These are phyloP conservation scores for Sedum album DNA, from an alignment of 164 flowering plant genomes.

Conservation along the genomic window DNA sequence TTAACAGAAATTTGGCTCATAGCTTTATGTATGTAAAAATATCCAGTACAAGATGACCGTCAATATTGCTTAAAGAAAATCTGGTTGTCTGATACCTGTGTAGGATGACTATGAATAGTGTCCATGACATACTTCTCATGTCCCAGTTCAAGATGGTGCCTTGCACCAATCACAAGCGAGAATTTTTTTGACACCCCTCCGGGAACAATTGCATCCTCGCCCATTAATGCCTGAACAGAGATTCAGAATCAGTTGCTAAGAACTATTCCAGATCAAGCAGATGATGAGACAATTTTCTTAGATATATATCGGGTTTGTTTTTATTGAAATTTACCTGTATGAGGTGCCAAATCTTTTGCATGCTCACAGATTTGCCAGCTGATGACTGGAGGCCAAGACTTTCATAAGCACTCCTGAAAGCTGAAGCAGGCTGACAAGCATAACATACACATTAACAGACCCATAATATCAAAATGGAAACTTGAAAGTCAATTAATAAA, in stretches of 20 bases:
- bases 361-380: slow-evolving; percentile 82
- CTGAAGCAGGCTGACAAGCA: slow-evolving; percentile 63
- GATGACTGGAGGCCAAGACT: slow-evolving; percentile 45
- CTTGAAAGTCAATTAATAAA: background rate
- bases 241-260: background rate
- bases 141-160: slow-evolving; percentile 90
- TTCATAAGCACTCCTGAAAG: slow-evolving; percentile 79
- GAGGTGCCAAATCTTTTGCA: slow-evolving; percentile 94
- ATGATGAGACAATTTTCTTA: background rate
- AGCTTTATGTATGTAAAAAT: background rate
- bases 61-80: background rate
- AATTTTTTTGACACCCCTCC: slow-evolving; percentile 59
- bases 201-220: slow-evolving; percentile 41
- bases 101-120: slow-evolving; percentile 89
- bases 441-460: slow-evolving; percentile 7
- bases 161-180: slow-evolving; percentile 80
- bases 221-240: slow-evolving; percentile 47
- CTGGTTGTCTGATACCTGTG: slow-evolving; percentile 45
- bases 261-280: background rate
- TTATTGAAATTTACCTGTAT: slow-evolving; percentile 84
- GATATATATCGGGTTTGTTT: no score
- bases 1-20: background rate
- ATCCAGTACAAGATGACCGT: background rate
- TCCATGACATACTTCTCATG: slow-evolving; percentile 88
- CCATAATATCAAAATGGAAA: background rate